Base-by-base conservation (phyloP, 2,329 filamentous ascomycete species). In the Alternaria dauci region DNA sequence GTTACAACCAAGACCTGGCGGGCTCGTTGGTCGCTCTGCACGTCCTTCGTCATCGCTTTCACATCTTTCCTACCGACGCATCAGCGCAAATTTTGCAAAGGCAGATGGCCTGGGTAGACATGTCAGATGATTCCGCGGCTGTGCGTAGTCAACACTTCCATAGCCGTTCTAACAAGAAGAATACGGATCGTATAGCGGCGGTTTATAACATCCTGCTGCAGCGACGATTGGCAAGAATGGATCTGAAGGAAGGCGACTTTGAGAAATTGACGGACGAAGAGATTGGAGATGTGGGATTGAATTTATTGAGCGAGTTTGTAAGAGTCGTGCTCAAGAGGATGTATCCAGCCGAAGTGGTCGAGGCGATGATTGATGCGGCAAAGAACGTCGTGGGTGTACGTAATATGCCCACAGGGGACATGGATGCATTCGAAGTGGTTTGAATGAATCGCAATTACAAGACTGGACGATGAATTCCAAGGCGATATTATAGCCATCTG, bases 21-120 rank as follows among this genome's bases (percentile, higher is more conserved):
- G 77, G 76, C n/a, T 71, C 72, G 5, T 71, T 79, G 8, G 63
- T 78, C 16, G 71, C 76, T n/a, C 48, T 78, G 26, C 73, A 78
- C 55, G 68, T 73, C 9, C 51, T 79, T 5, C 63, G 67, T 8
- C 59, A 69, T 4, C 47, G 62, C 1, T 71, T 78, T 39, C 55
- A 61, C 43, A 69, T 78, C 20, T 67, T 66, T n/a, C 75, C 76
- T 5, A 69, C 69, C 1, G 53, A 63, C 18, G 65, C 71, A 20
- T 57, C 62, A 14, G 62, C 52, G 2, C 34, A 57, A 7, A 70
- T 73, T n/a, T 14, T 79, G 23, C 65, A 71, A 46, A 61, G 56
- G 14, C 74, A 77, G 32, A 59, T 73, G 48, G 71, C 72, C 11
- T 76, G 72, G 72, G 63, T 74, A 8, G 71, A 74, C 20, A 53